Evolutionary conservation across 768 basidiomycete species (phyloP), one percentile per base, ranked within the genome.

Genomic region (Pisolithus marmoratus): DNA sequence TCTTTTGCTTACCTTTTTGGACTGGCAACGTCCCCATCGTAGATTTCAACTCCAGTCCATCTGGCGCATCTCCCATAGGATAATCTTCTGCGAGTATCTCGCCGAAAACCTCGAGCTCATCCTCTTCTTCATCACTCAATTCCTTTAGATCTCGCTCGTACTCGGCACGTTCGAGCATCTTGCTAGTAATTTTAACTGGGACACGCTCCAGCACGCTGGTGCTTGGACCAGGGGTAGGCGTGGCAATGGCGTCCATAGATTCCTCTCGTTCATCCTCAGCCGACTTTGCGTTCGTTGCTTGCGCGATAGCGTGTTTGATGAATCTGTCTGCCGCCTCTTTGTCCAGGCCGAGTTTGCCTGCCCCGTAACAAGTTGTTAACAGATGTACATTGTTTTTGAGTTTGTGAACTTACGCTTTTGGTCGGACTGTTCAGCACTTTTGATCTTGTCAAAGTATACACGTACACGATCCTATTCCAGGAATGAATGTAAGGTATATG

Each of bases 401-500:
- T 7, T 41, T 19, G 40, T 8, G 8, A 23, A 23, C 56, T 36
- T 46, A 59, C 66, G 54, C 44, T 84, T 78, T 63, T 76, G 70
- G 19, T 76, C 75, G 9, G 83, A 79, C 49, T 83, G 81, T 67
- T 93, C 88, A 4, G 89, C 86, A 20, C 76, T 72, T 54, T 82
- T 77, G 49, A 93, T 86, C 63, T 93, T 94, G 55, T 82, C 81
- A 70, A 93, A 93, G 68, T 94, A 93, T 55, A 82, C 74, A 26
- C 81, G 78, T 11, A 93, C 76, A 61, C 90, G 78, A 56, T 87
- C 84, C 90, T 90, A 55, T 8, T 31, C 19, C 5, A 15, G 15
- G 22, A 19, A 31, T 47, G 49, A 27, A 19, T n/a, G 19, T 40
- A 1, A 46, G 19, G 8, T 23, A 34, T 14, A 2, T 31, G 29